These are phyloP conservation scores for Trametes cingulata DNA, from an alignment of 768 basidiomycete species.

Conservation along the genomic window DNA sequence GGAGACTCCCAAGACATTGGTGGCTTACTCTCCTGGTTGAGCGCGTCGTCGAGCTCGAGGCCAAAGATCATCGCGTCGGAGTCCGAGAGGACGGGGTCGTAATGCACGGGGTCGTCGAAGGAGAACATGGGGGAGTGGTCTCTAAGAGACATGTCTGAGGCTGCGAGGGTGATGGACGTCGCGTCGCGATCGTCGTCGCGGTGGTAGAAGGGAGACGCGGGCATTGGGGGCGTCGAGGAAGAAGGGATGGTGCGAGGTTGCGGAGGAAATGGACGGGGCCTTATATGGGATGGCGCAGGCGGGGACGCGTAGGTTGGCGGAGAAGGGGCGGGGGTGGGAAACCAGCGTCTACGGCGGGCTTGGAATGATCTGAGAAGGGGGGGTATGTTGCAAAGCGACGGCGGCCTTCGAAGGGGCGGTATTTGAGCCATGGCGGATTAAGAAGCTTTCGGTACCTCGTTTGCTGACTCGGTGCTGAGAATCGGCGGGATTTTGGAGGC, in stretches of 20 bases:
- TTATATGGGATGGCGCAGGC: conserved; percentile 42
- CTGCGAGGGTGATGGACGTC: conserved; percentile 31
- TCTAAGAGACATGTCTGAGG: conserved; percentile 30
- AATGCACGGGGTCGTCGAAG: conserved; percentile 31
- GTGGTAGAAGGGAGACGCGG: conserved; percentile 32
- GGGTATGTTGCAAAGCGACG: conserved; percentile 38
- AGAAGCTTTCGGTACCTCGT: conserved; percentile 36
- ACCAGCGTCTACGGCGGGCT: conserved; percentile 29
- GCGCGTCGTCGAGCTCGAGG: conserved; percentile 56
- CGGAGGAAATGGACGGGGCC: conserved; percentile 27
- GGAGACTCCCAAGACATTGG: conserved; percentile 42
- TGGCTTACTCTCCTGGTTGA: conserved; percentile 30
- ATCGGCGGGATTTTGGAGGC: conserved; percentile 29
- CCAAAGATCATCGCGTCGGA: conserved; percentile 59
- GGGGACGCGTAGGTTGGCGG: conserved; percentile 24
- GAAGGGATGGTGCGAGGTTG: conserved; percentile 27
- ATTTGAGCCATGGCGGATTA: conserved; percentile 23
- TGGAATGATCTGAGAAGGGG: conserved; percentile 43
- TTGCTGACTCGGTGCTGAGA: conserved; percentile 44
- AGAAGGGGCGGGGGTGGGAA: conserved; percentile 23
- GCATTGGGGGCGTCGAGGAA: conserved; percentile 25
- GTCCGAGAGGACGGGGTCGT: conserved; percentile 40
- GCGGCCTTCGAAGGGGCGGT: conserved; percentile 38
- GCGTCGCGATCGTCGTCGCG: conserved; percentile 45
- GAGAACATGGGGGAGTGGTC: conserved; percentile 32